These are phyloP conservation scores for Biscutella laevigata DNA, from an alignment of 441 rosid species.

Conservation along the genomic window DNA sequence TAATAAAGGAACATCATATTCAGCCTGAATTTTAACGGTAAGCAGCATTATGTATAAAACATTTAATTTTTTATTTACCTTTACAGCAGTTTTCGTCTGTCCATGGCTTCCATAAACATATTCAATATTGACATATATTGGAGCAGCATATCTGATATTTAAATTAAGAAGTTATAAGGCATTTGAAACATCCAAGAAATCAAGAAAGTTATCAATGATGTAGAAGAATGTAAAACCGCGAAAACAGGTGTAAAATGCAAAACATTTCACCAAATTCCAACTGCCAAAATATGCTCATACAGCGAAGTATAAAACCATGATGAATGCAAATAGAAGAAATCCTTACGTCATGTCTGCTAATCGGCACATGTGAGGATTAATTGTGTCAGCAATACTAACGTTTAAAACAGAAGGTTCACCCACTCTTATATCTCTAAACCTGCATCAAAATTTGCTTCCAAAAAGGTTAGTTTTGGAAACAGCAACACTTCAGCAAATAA, in stretches of 20 bases:
- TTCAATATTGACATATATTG: slow-evolving; percentile 66
- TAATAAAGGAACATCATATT: slow-evolving; percentile 20
- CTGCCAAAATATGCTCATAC: slow-evolving; percentile 1
- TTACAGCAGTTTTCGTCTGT: slow-evolving; percentile 27
- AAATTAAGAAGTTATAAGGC: neutral
- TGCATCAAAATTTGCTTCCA: slow-evolving; percentile 22
- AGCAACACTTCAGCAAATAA: neutral
- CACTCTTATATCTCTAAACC: slow-evolving; percentile 66
- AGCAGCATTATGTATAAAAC: neutral
- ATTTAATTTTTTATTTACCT: slow-evolving; percentile 34
- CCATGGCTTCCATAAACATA: slow-evolving; percentile 53
- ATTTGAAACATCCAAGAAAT: neutral
- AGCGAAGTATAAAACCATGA: neutral
- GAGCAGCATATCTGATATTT: slow-evolving; percentile 72
- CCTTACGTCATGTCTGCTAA: slow-evolving; percentile 74
- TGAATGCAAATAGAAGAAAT: slow-evolving; percentile 4
- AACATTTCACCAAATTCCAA: neutral
- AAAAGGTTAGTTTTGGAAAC: neutral
- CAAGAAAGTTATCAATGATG: neutral
- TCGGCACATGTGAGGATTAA: slow-evolving; percentile 79
- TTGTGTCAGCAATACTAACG: slow-evolving; percentile 26
- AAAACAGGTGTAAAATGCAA: neutral
- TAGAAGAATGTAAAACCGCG: neutral
- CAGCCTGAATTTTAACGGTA: neutral
- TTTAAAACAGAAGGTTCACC: slow-evolving; percentile 48